Evolutionary conservation across 2,329 filamentous ascomycete species (phyloP), one percentile per base, ranked within the genome.

Genomic region (Colletotrichum sp.): DNA sequence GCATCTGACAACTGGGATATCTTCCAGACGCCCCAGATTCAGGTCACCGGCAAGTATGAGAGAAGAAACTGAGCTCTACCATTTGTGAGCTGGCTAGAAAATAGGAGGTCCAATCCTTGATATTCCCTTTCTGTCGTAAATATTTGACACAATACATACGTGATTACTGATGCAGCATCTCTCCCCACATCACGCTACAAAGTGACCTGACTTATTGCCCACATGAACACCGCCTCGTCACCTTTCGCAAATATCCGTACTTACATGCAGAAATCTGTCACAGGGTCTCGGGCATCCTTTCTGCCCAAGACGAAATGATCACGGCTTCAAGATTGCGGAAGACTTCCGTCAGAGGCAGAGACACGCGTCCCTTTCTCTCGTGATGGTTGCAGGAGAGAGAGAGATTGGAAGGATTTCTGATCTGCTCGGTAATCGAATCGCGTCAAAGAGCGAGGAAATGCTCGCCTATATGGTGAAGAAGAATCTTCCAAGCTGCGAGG

Each of bases 1-100:
- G 82, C 86, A 13, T 82, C 86, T 2, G 84, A 84, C 52, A 86
- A 87, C 70, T 88, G 86, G 86, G 85, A 87, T 44, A 78, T 86
- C 59, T 85, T 85, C 82, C 77, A 83, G 57, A 80, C 82, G 9
- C 80, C 82, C 8, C 81, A 82, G 65, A 82, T 87, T 70, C 80
- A 82, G 72, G 80, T 87, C 12, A 75, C 75, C 9, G 68, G 77
- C 12, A 75, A 77, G 18, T 75, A 78, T 28, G 59, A 76, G 60
- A 59, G 55, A 26, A 69, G 36, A 21, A 26, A 26, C 8, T 64
- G n/a, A 52, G 44, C n/a, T 52, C 44, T 52, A 13, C n/a, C 44
- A 21, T 21, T 21, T 21, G 44, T 52, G n/a, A 64, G 34, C 5
- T 26, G 21, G 32, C 34, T 28, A 8, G 18, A 8, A n/a, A 32